Evolutionary conservation across 1,139 yeast species (phyloP).

Genomic region (Pichia sp.): DNA sequence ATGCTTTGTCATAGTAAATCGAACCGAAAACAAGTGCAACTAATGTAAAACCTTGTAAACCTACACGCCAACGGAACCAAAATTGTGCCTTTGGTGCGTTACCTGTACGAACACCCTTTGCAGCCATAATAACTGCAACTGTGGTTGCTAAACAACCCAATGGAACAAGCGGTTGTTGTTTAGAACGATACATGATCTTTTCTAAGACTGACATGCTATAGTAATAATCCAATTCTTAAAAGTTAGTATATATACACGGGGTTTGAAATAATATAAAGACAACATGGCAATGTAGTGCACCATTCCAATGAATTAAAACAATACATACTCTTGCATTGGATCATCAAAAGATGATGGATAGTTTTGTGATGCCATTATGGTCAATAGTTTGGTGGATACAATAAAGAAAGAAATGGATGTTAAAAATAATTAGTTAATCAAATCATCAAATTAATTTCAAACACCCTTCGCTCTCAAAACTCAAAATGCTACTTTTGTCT

Average conservation of each 20-base stretch:
- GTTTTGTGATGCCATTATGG: constrained; percentile 28
- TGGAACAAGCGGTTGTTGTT: constrained; percentile 78
- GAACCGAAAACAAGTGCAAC: constrained; percentile 82
- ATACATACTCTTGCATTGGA: constrained; percentile 28
- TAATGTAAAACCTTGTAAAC: constrained; percentile 74
- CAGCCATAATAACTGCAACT: constrained; percentile 75
- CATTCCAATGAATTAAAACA: not conserved
- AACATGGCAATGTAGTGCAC: not conserved
- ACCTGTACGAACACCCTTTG: constrained; percentile 66
- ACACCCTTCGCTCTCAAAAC: not conserved
- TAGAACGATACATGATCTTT: constrained; percentile 35
- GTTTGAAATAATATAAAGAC: not conserved
- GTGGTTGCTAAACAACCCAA: constrained; percentile 72
- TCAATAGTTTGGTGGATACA: not conserved
- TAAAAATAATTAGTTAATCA: not conserved
- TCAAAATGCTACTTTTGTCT: too few relatives aligned
- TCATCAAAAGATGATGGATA: constrained; percentile 30
- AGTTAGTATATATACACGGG: not conserved
- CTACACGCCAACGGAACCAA: constrained; percentile 88
- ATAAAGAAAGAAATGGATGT: not conserved
- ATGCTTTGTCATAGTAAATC: constrained; percentile 43
- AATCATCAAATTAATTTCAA: not conserved
- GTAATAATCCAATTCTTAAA: not conserved
- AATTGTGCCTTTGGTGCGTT: constrained; percentile 70
- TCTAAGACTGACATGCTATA: constrained; percentile 26